Base-by-base conservation (phyloP, 306 rosid genomes). In the Abrus pulchellus region DNA sequence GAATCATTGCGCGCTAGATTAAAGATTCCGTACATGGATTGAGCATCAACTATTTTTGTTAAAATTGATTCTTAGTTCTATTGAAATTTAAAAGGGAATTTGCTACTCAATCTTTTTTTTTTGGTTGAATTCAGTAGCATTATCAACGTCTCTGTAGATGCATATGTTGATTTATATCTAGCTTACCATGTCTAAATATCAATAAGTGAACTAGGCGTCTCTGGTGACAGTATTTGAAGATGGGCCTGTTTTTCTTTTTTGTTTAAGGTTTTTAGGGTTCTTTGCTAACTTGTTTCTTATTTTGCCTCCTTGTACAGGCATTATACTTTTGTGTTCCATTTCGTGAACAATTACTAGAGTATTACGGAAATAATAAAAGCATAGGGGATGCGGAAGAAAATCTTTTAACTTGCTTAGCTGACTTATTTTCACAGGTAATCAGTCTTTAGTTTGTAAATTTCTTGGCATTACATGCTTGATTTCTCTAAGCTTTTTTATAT, bases 271-370 rank as follows among this genome's bases (percentile, higher is more conserved):
- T 75, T 64, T 13, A 68, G 29, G 29, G 81, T 73, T 68, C 20
- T 48, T 81, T 6, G 9, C 79, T 48, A 69, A 50, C 33, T 2
- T 36, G 72, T 72, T 59, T 40, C 60, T 80, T 41, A 43, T 80
- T 83, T 62, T 78, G 32, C 64, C 20, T 54, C 74, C 44, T 61
- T 66, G 43, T 82, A 85, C 92, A 93, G 99, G 99, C 99, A 13
- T 93, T 96, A 69, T 96, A 96, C 84, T 96, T 96, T 77, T 96
- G 99, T 74, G 99, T 93, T 83, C 99, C 99, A 48, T 96, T 96
- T 82, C 99, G 99, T 1, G 98, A 96, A 68, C 98, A 96, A 63
- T 86, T 96, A 74, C 82, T 96, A 50, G 97, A 93, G 68, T 96
- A 92, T 75, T 96, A 93, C 86, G 89, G 94, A 72, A 93, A 72